Conservation (phyloP, 108 stramenopile species). For the Skeletonema menzelii region DNA sequence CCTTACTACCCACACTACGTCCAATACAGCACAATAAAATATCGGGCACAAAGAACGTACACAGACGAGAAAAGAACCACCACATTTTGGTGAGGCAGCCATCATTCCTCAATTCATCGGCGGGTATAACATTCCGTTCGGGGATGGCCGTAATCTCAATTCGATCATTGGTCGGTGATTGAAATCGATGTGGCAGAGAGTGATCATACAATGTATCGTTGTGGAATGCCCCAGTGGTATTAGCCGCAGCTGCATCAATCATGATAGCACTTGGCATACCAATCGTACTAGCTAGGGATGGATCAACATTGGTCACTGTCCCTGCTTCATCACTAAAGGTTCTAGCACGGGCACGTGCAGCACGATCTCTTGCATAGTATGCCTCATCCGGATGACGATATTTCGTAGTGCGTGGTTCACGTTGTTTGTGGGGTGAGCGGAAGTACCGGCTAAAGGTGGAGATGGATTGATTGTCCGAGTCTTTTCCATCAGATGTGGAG, state of each 20-base stretch:
- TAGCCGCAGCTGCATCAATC: slow-evolving; percentile 2
- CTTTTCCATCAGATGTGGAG: neutral
- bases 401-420: neutral
- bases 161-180: slow-evolving; percentile 23
- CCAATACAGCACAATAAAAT: slow-evolving; percentile 28
- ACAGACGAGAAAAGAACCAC: slow-evolving; percentile 35
- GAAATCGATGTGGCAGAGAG: neutral
- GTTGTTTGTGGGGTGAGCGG: neutral
- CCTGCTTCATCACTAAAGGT: slow-evolving; percentile 21
- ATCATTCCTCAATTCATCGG: slow-evolving; percentile 2
- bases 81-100: slow-evolving; percentile 18
- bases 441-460: slow-evolving; percentile 5
- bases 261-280: slow-evolving; percentile 25
- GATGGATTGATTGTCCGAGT: slow-evolving; percentile 5
- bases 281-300: slow-evolving; percentile 35
- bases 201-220: neutral
- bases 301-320: slow-evolving; percentile 18
- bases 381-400: slow-evolving; percentile 3
- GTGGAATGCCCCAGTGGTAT: slow-evolving; percentile 1
- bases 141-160: slow-evolving; percentile 45
- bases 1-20: neutral
- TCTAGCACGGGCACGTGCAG: slow-evolving; percentile 4
- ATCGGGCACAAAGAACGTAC: slow-evolving; percentile 32
- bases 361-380: slow-evolving; percentile 1
- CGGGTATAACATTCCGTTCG: slow-evolving; percentile 38